Evolutionary conservation across 352 stramenopile species (phyloP).

Genomic region (Globisporangium carolinianum): DNA sequence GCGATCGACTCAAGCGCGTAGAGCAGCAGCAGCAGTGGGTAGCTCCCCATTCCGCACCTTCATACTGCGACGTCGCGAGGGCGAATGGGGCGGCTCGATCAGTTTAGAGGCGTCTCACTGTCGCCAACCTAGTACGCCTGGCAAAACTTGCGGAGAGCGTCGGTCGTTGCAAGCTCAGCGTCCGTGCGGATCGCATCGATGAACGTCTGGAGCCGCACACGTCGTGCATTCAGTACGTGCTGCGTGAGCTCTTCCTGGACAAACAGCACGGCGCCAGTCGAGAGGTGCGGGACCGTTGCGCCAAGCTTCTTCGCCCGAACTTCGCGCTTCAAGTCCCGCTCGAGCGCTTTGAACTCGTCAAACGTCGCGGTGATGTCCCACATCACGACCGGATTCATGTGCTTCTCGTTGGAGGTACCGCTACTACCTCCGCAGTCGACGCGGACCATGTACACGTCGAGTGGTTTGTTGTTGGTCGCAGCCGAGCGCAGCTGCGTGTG

Average conservation of each 20-base stretch:
- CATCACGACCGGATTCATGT: constrained; percentile 83
- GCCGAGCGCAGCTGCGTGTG: constrained; percentile 33
- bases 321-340: constrained; percentile 62
- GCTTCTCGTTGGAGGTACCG: constrained; percentile 36
- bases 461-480: constrained; percentile 21
- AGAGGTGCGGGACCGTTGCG: constrained; percentile 57
- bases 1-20: too few species aligned
- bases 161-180: constrained; percentile 31
- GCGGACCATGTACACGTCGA: constrained; percentile 71
- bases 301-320: constrained; percentile 45
- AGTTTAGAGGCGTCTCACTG: too few species aligned
- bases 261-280: constrained; percentile 57
- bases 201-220: constrained; percentile 53
- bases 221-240: constrained; percentile 59
- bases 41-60: neutral
- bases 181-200: constrained; percentile 41
- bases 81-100: neutral
- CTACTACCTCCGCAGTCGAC: constrained; percentile 49
- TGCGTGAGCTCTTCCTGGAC: constrained; percentile 57
- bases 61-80: neutral
- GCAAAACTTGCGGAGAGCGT: constrained; percentile 68
- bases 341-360: constrained; percentile 66
- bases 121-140: constrained; percentile 48
- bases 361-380: constrained; percentile 79
- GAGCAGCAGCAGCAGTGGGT: too few species aligned